These are phyloP conservation scores for Tillandsia leiboldiana DNA, from an alignment of 176 grass and related monocot species.

Conservation along the genomic window DNA sequence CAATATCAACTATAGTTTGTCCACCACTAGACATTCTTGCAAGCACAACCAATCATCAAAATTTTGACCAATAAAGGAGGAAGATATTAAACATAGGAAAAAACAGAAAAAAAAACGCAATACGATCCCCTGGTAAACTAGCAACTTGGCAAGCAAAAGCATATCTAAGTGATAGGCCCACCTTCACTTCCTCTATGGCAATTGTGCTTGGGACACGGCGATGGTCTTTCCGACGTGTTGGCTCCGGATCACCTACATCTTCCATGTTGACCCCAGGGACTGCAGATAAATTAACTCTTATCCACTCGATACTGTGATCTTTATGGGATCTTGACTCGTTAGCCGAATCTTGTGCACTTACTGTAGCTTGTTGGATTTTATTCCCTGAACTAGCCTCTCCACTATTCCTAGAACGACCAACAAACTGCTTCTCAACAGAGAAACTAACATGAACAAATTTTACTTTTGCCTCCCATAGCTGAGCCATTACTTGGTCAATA, in stretches of 20 bases:
- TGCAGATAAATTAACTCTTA: slow-evolving; percentile 71
- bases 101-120: not conserved
- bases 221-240: slow-evolving; percentile 70
- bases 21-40: too few species aligned
- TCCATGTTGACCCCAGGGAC: slow-evolving; percentile 93
- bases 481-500: slow-evolving; percentile 97
- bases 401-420: slow-evolving; percentile 52
- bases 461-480: slow-evolving; percentile 91
- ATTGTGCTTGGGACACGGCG: slow-evolving; percentile 91
- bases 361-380: slow-evolving; percentile 21
- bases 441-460: slow-evolving; percentile 89
- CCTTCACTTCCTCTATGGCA: slow-evolving; percentile 99
- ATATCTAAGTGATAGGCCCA: slow-evolving; percentile 24
- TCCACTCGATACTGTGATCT: slow-evolving; percentile 61
- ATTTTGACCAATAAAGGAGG: too few species aligned
- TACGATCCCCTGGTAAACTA: too few species aligned
- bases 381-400: slow-evolving; percentile 31
- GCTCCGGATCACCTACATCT: slow-evolving; percentile 76
- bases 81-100: not conserved
- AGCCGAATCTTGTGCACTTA: slow-evolving; percentile 20
- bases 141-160: not conserved
- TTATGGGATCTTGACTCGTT: slow-evolving; percentile 20
- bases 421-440: slow-evolving; percentile 57
- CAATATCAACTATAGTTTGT: too few species aligned
- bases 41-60: too few species aligned